phyloP scores from a whole-genome alignment of 192 early-diverging fungal species.

The Podila clonocystis region DNA sequence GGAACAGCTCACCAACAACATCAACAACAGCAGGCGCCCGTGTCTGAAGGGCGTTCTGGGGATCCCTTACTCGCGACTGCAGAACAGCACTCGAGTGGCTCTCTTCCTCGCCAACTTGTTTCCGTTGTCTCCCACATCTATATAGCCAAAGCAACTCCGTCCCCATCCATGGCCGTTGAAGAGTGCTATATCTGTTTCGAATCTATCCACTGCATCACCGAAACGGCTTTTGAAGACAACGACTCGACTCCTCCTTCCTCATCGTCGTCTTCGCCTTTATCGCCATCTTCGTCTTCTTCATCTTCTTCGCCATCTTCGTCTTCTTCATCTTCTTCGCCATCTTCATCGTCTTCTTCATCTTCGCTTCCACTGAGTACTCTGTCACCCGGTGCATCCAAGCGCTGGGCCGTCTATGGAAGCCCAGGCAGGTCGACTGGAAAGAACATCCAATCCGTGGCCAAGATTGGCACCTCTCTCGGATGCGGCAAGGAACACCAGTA shows the following conservation, averaged over 20 bases:
- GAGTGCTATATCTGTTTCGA: background rate
- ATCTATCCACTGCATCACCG: background rate
- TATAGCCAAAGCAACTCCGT: background rate
- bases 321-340: background rate
- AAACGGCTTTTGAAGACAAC: background rate
- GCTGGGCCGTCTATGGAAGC: no score
- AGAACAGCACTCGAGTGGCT: no score
- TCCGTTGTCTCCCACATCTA: no score
- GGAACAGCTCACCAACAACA: background rate
- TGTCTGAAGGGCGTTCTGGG: no score
- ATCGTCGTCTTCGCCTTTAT: background rate
- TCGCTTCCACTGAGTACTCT: no score
- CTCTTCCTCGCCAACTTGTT: no score
- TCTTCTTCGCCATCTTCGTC: background rate
- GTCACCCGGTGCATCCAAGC: no score
- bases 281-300: background rate
- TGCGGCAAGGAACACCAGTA: constrained; percentile 13
- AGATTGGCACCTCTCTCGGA: constrained; percentile 3
- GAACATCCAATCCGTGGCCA: background rate
- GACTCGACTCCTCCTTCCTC: background rate
- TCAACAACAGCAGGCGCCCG: no score
- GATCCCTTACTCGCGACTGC: no score
- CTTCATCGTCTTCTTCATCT: background rate
- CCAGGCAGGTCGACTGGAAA: background rate
- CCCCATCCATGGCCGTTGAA: background rate